phyloP scores from a whole-genome alignment of 495 filamentous ascomycete species.

The Viridothelium virens region DNA sequence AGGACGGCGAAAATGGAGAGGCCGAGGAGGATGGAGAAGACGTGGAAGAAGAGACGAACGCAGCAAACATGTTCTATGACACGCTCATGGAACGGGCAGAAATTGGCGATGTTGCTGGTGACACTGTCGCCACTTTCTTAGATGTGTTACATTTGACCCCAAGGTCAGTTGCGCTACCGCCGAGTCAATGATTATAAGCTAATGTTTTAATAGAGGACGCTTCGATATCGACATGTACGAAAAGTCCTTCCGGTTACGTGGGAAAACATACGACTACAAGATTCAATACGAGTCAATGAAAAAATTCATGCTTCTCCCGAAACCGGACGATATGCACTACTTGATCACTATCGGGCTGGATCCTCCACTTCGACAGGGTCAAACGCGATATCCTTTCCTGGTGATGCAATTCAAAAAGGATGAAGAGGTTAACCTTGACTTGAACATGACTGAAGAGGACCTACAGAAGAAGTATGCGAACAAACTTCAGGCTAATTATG shows the following conservation, averaged over 20 bases:
- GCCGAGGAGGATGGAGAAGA: constrained; percentile 57
- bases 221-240: constrained; percentile 99
- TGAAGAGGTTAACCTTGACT: constrained; percentile 90
- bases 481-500: constrained; percentile 79
- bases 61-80: constrained; percentile 92
- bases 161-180: constrained; percentile 45
- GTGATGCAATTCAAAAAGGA: constrained; percentile 99
- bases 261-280: constrained; percentile 99
- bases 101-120: constrained; percentile 96
- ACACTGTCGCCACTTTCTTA: constrained; percentile 93
- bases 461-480: constrained; percentile 80
- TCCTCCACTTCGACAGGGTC: constrained; percentile 91
- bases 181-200: not conserved
- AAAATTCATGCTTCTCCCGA: constrained; percentile 96
- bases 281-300: constrained; percentile 96
- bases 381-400: constrained; percentile 96
- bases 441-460: constrained; percentile 87
- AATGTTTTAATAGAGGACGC: constrained; percentile 60
- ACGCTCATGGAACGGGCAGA: constrained; percentile 98
- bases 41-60: constrained; percentile 74
- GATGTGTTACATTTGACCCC: constrained; percentile 97
- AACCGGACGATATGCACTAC: constrained; percentile 90
- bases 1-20: constrained; percentile 39
- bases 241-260: constrained; percentile 89
- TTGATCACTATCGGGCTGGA: constrained; percentile 94